A percentile compares a stretch with the other conserved stretches of the same genome.
phyloP scores from a whole-genome alignment of 2,329 filamentous ascomycete species.

The Paracoccidioides brasiliensis region DNA sequence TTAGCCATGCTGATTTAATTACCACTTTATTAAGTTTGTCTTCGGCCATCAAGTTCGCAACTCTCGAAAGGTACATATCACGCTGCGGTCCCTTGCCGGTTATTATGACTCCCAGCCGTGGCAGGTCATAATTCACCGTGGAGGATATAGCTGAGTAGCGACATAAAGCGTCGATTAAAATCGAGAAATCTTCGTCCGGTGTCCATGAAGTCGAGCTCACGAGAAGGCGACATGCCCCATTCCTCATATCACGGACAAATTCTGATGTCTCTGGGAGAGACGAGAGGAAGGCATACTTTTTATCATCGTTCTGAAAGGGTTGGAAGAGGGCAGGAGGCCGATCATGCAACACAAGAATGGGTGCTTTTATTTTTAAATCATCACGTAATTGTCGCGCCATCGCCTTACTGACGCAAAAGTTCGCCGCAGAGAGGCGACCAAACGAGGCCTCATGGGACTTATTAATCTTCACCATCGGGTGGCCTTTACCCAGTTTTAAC shows the following conservation, averaged over 20 bases:
- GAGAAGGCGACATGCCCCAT: slow-evolving; percentile 52
- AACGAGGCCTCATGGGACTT: slow-evolving; percentile 64
- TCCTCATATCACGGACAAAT: slow-evolving; percentile 46
- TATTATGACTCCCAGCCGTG: slow-evolving; percentile 71
- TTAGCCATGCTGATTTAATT: slow-evolving; percentile 74
- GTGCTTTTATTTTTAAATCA: slow-evolving; percentile 52
- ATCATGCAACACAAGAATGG: slow-evolving; percentile 67
- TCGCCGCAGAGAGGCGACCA: slow-evolving; percentile 54
- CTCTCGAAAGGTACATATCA: slow-evolving; percentile 55
- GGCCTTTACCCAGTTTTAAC: slow-evolving; percentile 46
- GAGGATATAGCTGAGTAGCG: slow-evolving; percentile 49
- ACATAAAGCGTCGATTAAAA: slow-evolving; percentile 72
- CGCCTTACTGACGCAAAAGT: slow-evolving; percentile 79
- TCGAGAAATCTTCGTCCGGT: slow-evolving; percentile 82
- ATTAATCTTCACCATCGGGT: slow-evolving; percentile 67
- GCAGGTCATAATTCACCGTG: slow-evolving; percentile 37
- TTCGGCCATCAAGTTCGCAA: slow-evolving; percentile 46
- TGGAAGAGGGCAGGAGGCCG: slow-evolving; percentile 72
- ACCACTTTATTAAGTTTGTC: slow-evolving; percentile 56
- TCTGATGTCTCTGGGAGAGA: slow-evolving; percentile 51
- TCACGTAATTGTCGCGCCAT: slow-evolving; percentile 64
- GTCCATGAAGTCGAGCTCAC: slow-evolving; percentile 98
- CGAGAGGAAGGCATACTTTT: slow-evolving; percentile 48
- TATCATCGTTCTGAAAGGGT: slow-evolving; percentile 42
- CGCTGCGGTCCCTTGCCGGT: slow-evolving; percentile 88